phyloP scores from a whole-genome alignment of 2,329 filamentous ascomycete genomes.

The Xenosphaeropsis pyriputrescens region DNA sequence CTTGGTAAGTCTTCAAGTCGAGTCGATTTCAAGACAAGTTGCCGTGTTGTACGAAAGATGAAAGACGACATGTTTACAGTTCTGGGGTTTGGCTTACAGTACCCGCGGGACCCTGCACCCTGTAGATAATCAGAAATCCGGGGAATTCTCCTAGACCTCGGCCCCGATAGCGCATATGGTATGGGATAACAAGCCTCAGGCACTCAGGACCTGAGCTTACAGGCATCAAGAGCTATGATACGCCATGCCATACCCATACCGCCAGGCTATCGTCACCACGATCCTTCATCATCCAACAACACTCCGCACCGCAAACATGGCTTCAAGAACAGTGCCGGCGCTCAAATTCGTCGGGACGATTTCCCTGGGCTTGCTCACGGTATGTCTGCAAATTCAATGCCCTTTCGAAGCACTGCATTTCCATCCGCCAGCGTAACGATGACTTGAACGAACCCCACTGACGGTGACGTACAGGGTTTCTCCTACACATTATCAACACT shows the following conservation, averaged over 20 bases:
- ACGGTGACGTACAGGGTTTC: constrained; percentile 47
- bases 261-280: no score
- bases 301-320: constrained; percentile 22
- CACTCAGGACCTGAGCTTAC: no score
- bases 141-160: background rate
- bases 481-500: constrained; percentile 73
- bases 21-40: no score
- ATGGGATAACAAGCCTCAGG: background rate
- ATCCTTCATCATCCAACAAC: no score
- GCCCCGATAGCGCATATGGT: background rate
- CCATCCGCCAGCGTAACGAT: background rate
- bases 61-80: no score
- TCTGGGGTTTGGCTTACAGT: no score
- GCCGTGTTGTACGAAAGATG: no score
- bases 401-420: background rate
- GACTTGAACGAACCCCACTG: background rate
- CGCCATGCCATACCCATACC: no score
- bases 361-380: constrained; percentile 75
- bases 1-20: background rate
- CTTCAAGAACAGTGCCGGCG: constrained; percentile 54
- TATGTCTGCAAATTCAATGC: constrained; percentile 29
- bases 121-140: background rate
- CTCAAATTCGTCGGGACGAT: constrained; percentile 91
- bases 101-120: background rate
- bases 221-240: no score